These are phyloP conservation scores for Coemansia sp. DNA, from an alignment of 192 early-diverging fungal genomes.

Conservation along the genomic window DNA sequence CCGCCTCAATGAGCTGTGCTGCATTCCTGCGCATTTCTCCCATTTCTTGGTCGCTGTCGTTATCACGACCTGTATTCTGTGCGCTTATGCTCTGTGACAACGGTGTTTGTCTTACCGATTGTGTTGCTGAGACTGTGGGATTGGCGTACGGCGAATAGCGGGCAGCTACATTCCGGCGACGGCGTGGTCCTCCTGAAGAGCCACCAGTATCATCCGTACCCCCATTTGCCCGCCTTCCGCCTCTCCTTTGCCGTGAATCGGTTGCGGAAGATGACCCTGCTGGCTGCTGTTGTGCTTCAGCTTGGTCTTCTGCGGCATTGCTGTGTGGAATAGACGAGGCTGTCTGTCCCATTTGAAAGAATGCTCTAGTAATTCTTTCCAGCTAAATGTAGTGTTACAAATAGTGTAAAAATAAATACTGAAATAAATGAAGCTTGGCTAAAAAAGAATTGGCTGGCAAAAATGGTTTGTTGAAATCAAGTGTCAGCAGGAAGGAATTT, in stretches of 20 bases:
- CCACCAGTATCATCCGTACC: neutral
- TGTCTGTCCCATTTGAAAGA: neutral
- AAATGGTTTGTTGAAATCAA: no score
- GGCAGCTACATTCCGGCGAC: neutral
- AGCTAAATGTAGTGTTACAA: no score
- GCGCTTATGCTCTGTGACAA: slow-evolving; percentile 1
- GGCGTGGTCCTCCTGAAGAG: slow-evolving; percentile 1
- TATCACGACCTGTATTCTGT: neutral
- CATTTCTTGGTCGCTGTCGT: neutral
- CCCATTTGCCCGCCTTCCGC: neutral
- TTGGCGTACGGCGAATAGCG: slow-evolving; percentile 9
- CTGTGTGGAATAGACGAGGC: neutral
- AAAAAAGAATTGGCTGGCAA: no score
- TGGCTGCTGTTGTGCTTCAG: slow-evolving; percentile 2
- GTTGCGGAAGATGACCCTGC: neutral
- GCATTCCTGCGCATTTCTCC: neutral
- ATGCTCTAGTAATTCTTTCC: neutral
- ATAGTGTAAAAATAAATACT: no score
- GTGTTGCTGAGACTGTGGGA: neutral
- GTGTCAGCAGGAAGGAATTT: neutral
- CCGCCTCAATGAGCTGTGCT: neutral
- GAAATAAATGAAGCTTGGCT: no score
- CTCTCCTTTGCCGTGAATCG: neutral
- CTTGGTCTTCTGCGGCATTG: neutral
- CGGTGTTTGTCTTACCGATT: neutral